A percentile compares a stretch with the other conserved stretches of the same genome.
Conservation (phyloP, 2,329 filamentous ascomycete species). For the Alternaria metachromatica region DNA sequence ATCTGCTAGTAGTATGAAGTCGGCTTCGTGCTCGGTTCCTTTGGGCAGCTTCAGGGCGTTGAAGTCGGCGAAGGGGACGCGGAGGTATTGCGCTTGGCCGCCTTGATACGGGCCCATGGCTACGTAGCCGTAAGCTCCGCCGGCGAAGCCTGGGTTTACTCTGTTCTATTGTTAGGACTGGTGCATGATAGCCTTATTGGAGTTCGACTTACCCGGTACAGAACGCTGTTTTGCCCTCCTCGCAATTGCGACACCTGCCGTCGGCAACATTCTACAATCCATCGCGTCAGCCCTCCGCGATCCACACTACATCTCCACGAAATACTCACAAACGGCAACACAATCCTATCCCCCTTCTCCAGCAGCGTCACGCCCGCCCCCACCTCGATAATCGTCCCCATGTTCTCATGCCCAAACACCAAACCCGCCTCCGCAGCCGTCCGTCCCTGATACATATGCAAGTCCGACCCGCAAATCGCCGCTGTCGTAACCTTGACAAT, state of each 20-base stretch:
- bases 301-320: neutral
- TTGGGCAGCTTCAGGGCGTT: constrained; percentile 68
- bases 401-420: constrained; percentile 69
- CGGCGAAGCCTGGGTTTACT: constrained; percentile 66
- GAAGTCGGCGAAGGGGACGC: constrained; percentile 71
- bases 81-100: constrained; percentile 68
- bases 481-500: constrained; percentile 71
- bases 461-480: constrained; percentile 62
- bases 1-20: constrained; percentile 62
- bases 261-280: constrained; percentile 13
- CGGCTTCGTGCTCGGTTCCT: constrained; percentile 66
- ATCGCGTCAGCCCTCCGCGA: neutral
- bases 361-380: constrained; percentile 66
- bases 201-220: constrained; percentile 60
- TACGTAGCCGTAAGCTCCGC: constrained; percentile 68
- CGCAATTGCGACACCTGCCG: constrained; percentile 66
- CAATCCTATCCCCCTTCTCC: constrained; percentile 68
- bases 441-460: constrained; percentile 69
- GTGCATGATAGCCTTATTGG: neutral
- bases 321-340: constrained; percentile 63
- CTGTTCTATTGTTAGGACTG: constrained; percentile 19
- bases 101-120: constrained; percentile 64
- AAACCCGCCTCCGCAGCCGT: constrained; percentile 68
- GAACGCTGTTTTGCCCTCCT: constrained; percentile 69
- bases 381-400: constrained; percentile 64